Evolutionary conservation across 2,329 filamentous ascomycete genomes (phyloP), one percentile per base, ranked within the genome.

Genomic region (Bipolaris zeicola): DNA sequence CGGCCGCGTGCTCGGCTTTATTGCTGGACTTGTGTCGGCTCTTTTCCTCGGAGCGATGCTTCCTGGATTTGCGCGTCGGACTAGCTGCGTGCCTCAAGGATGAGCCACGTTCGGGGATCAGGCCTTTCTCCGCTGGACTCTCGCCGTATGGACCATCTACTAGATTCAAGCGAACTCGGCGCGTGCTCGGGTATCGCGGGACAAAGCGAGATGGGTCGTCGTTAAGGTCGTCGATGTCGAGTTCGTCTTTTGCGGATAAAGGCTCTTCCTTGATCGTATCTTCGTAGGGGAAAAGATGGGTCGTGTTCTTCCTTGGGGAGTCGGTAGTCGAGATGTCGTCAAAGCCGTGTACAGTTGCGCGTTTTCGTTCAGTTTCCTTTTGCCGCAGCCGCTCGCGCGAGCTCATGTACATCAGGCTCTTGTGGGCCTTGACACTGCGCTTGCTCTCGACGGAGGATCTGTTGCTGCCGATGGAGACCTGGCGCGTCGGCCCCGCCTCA

Each of bases 321-420:
- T 67, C 67, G 8, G 59, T 55, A 69, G 42, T 73, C 38, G 73
- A 41, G 64, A 73, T 34, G 73, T 80, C 61, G 75, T 83, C 67
- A 46, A 36, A 77, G 66, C 45, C 78, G 77, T 58, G 78, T 64
- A 63, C 77, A 16, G 67, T 82, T n/a, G 77, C 67, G 38, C 86
- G 81, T 66, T 85, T 88, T 64, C 83, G 83, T 61, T 89, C 87
- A 3, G 77, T 77, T 60, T 89, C 87, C 62, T 82, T 86, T 49
- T 87, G 85, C 43, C 84, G 82, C 43, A 91, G 76, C 28, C 82
- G 81, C 72, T 91, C 89, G 69, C 85, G 88, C 43, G 89, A 91
- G 76, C 83, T 87, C 87, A 89, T 90, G 68, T 90, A 90, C 83
- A 88, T 87, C 67, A 90, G 76, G 3, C 87, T 84, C 69, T 83